phyloP scores from a whole-genome alignment of 495 filamentous ascomycete genomes.

The Talaromyces liani region DNA sequence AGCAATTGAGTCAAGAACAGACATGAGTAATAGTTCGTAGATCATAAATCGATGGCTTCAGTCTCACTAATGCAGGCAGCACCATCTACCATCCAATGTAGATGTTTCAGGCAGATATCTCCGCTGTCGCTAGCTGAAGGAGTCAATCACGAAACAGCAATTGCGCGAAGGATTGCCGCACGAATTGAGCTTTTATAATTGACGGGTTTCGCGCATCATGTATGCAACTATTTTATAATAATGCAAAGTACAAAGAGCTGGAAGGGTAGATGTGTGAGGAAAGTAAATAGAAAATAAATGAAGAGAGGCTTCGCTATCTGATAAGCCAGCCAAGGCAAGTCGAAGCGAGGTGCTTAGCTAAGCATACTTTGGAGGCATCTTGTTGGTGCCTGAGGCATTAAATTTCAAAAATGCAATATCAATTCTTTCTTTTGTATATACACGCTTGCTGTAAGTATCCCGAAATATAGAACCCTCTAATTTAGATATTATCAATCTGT shows the following conservation, averaged over 20 bases:
- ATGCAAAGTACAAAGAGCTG: not conserved
- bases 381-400: not conserved
- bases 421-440: not conserved
- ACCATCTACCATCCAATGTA: not conserved
- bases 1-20: not conserved
- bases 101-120: not conserved
- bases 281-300: not conserved
- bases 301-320: not conserved
- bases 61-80: not conserved
- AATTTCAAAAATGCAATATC: not conserved
- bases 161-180: not conserved
- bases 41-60: not conserved
- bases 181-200: not conserved
- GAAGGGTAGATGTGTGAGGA: not conserved
- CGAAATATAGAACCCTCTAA: not conserved
- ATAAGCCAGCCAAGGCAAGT: not conserved
- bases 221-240: not conserved
- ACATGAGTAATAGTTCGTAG: not conserved
- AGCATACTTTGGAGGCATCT: not conserved
- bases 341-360: not conserved
- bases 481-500: not conserved
- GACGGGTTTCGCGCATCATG: not conserved
- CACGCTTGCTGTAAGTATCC: not conserved
- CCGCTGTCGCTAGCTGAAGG: not conserved
- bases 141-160: not conserved